Evolutionary conservation across 352 stramenopile species (phyloP), one percentile per base, ranked within the genome.

Genomic region (Thalassiosira pacifica): DNA sequence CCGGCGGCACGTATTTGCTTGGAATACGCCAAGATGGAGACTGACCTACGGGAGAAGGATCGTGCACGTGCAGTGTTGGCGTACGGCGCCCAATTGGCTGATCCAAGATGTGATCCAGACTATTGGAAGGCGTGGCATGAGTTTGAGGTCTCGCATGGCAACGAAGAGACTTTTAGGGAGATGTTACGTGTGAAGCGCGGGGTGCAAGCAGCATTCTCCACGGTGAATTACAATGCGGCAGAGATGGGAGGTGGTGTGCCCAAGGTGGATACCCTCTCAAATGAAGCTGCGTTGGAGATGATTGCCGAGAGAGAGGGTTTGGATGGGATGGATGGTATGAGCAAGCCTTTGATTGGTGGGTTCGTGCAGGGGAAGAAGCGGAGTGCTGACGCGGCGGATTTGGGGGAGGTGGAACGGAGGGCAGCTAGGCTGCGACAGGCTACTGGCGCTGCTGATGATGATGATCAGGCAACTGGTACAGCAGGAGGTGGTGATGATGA

Each of bases 111-210:
- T 29, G 93, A 98, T 77, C 95, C 98, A 1, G 94, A 95, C 31
- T 99, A 99, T 85, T 99, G 98, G 98, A 96, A 96, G 34, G 83
- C 96, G 13, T 99, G 98, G 98, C 93, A 95, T 37, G 92, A 95
- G 59, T 96, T 96, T 87, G 92, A 96, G 82, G 96, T 98, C 11
- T 94, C 96, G 10, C 96, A 99, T 86, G 98, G 98, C 18, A 98
- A 98, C 74, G 97, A 99, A 86, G 97, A 99, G 71, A 99, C 97
- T 16, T 99, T 99, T 91, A 88, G 98, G 22, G 98, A 99, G 82
- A 99, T 99, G 98, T 90, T 99, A 24, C 96, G 98, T 11, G 97
- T 99, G 66, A 99, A 99, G 89, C 96, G 98, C 37, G 98, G 96
- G 26, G 98, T 99, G 0, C 94, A 98, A 75, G 97, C 97, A 52